phyloP scores from a whole-genome alignment of 441 rosid species.

The Macaranga tanarius region DNA sequence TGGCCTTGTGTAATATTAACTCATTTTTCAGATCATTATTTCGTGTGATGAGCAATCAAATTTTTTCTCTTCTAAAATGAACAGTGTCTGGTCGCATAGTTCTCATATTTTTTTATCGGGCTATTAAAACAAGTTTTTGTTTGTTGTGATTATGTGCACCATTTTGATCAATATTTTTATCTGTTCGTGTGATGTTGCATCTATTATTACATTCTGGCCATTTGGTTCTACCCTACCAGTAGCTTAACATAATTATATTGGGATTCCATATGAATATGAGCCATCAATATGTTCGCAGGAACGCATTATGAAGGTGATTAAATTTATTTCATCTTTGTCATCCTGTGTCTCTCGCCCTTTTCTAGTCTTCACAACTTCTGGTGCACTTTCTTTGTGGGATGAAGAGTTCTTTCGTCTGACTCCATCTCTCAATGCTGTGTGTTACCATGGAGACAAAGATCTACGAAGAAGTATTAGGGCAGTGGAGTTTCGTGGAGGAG shows the following conservation, averaged over 20 bases:
- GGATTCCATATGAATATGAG: not conserved
- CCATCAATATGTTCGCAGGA: conserved; percentile 42
- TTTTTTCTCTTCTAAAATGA: not conserved
- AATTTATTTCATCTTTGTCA: conserved; percentile 39
- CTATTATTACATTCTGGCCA: not conserved
- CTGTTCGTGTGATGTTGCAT: not conserved
- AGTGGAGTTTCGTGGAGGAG: conserved; percentile 44
- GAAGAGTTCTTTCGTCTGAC: conserved; percentile 42
- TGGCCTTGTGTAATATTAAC: not conserved
- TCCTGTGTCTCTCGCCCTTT: conserved; percentile 39
- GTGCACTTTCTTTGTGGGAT: conserved; percentile 50
- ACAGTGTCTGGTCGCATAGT: not conserved
- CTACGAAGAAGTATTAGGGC: conserved; percentile 39
- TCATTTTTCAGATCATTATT: not conserved
- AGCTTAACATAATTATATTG: not conserved
- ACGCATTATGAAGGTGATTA: conserved; percentile 42
- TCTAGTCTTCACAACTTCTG: conserved; percentile 48
- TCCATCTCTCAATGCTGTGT: conserved; percentile 42
- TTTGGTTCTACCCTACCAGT: not conserved
- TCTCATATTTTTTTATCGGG: not conserved
- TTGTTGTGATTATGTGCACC: not conserved
- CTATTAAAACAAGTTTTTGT: not conserved
- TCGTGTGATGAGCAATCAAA: not conserved
- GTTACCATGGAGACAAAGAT: conserved; percentile 47
- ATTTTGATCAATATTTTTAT: not conserved